Evolutionary conservation across 768 basidiomycete species (phyloP).

Genomic region (Boletus vermiculosoides): DNA sequence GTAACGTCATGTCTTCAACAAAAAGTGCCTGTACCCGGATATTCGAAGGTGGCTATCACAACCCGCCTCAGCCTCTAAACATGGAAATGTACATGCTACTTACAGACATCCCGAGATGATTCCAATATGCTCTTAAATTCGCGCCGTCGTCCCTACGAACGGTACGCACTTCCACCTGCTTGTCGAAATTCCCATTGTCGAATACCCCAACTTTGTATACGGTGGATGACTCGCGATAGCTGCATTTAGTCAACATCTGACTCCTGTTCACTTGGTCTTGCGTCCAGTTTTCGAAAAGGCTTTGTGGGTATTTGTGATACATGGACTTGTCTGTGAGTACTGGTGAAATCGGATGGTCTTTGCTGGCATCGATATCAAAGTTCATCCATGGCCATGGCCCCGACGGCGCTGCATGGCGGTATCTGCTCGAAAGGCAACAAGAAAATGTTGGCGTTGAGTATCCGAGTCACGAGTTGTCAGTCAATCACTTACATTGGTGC

Average conservation of each 20-base stretch:
- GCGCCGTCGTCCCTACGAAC: slow-evolving; percentile 13
- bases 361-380: slow-evolving; percentile 20
- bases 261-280: slow-evolving; percentile 39
- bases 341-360: not conserved
- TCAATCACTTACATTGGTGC: slow-evolving; percentile 21
- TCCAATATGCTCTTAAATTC: slow-evolving; percentile 29
- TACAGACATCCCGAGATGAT: slow-evolving; percentile 25
- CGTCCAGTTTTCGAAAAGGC: slow-evolving; percentile 55
- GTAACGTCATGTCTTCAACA: slow-evolving; percentile 35
- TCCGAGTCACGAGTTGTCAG: not conserved
- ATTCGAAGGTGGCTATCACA: slow-evolving; percentile 24
- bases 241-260: slow-evolving; percentile 30
- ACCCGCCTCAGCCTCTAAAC: not conserved
- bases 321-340: not conserved
- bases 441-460: not conserved
- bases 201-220: slow-evolving; percentile 21
- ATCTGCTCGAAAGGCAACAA: slow-evolving; percentile 10
- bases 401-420: slow-evolving; percentile 38
- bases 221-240: slow-evolving; percentile 12
- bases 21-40: slow-evolving; percentile 38
- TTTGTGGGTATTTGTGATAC: slow-evolving; percentile 49
- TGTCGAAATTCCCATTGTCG: slow-evolving; percentile 19
- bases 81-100: slow-evolving; percentile 2
- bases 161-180: slow-evolving; percentile 7
- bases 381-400: slow-evolving; percentile 43